Conservation (phyloP, 495 filamentous ascomycete genomes). For the Lasiosphaeria hispida region DNA sequence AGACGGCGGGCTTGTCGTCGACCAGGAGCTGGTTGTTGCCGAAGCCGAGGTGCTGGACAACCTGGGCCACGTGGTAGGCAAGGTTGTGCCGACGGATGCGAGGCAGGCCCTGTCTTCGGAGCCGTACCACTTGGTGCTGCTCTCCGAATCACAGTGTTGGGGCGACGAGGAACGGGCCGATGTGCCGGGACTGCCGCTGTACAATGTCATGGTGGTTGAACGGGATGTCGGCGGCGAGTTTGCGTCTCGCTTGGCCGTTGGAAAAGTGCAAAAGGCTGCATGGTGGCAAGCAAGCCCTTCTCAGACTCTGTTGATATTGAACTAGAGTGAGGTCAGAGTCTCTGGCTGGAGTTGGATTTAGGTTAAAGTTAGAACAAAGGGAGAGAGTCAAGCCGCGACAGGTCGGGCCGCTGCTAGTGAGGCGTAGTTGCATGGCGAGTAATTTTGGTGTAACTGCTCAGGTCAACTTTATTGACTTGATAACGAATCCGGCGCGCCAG, state of each 20-base stretch:
- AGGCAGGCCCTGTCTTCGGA: constrained; percentile 2
- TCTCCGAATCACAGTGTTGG: constrained; percentile 4
- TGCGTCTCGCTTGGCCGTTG: neutral
- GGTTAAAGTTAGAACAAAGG: too few species aligned
- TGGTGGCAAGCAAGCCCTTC: neutral
- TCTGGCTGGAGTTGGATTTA: too few species aligned
- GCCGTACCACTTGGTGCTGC: neutral
- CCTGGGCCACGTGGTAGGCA: neutral
- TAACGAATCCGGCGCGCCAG: too few species aligned
- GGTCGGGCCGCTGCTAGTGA: too few species aligned
- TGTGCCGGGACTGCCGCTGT: neutral
- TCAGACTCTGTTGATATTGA: too few species aligned
- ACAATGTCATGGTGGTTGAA: constrained; percentile 4
- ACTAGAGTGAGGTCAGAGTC: too few species aligned
- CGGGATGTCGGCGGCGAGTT: neutral
- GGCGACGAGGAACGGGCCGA: constrained; percentile 2
- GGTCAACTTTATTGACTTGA: too few species aligned
- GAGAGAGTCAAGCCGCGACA: too few species aligned
- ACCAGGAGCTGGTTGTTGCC: neutral
- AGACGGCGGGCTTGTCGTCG: neutral
- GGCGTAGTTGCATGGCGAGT: too few species aligned
- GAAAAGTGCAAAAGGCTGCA: neutral
- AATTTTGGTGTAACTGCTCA: too few species aligned
- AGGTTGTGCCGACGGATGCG: neutral
- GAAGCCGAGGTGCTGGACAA: neutral